A percentile compares a stretch with the other conserved stretches of the same genome.
phyloP scores from a whole-genome alignment of 495 filamentous ascomycete species.

The Daldinia childiae region DNA sequence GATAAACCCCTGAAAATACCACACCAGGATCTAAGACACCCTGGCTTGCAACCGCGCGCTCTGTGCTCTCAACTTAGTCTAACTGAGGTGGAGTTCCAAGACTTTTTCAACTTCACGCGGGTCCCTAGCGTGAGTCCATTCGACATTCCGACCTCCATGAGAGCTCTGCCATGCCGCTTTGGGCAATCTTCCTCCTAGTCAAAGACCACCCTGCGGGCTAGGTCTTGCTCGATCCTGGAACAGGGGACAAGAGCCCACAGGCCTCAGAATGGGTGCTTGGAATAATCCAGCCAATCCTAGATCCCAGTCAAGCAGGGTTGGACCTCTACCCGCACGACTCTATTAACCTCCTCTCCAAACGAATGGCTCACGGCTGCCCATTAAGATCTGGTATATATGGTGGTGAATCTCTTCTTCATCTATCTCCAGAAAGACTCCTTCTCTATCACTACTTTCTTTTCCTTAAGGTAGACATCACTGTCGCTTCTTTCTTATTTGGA shows the following conservation, averaged over 20 bases:
- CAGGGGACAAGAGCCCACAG: constrained; percentile 34
- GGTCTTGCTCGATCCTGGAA: constrained; percentile 36
- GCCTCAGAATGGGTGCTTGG: constrained; percentile 31
- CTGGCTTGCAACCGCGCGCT: constrained; percentile 41
- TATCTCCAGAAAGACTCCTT: constrained; percentile 35
- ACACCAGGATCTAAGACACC: constrained; percentile 40
- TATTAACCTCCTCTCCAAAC: constrained; percentile 28
- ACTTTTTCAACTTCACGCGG: constrained; percentile 35
- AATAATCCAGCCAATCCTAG: constrained; percentile 37
- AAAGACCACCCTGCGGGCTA: constrained; percentile 22
- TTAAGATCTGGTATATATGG: constrained; percentile 46
- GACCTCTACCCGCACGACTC: constrained; percentile 29
- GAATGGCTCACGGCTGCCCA: constrained; percentile 34
- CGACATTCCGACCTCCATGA: constrained; percentile 10
- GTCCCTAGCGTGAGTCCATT: constrained; percentile 17
- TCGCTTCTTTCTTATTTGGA: constrained; percentile 47
- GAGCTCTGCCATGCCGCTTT: constrained; percentile 33
- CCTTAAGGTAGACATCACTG: constrained; percentile 43
- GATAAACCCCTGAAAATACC: constrained; percentile 40
- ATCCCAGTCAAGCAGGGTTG: constrained; percentile 29
- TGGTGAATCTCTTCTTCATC: constrained; percentile 33
- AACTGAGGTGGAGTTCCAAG: constrained; percentile 30
- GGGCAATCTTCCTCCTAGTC: constrained; percentile 33
- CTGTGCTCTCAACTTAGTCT: constrained; percentile 36
- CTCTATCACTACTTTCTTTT: constrained; percentile 50